Base-by-base conservation (phyloP, 1,139 yeast genomes). In the Torulaspora globosa region DNA sequence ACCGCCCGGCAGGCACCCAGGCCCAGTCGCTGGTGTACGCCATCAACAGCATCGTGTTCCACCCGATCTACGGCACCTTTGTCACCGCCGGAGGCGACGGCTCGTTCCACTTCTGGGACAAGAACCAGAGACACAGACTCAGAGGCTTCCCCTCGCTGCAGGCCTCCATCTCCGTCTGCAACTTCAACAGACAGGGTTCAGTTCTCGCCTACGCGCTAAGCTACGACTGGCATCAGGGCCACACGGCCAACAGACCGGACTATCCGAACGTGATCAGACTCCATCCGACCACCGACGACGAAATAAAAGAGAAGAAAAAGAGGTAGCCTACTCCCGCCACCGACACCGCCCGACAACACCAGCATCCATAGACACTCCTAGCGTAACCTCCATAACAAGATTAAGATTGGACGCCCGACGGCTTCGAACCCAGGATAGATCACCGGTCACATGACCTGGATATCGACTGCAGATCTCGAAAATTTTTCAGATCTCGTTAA, bases 11-110 rank as follows among this genome's bases (percentile, higher is more conserved):
- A 6, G 65, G 65, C 5, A 48, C 69, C 66, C 55, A 54, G 21
- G 49, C 58, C 12, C 70, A 76, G 69, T 59, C 70, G 66, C 76
- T 80, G 24, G 80, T 90, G 30, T 92, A 81, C 62, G 73, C 96
- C 1, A 82, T 94, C 39, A 88, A 89, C 64, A 76, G 85, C 43
- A 84, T 92, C 43, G 74, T 80, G 14, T 87, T 90, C 72, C 97
- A 94, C 63, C 98, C 98, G 3, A 70, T 78, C 12, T 84, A 82
- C 66, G 96, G 96, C 35, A 89, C 98, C 1, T 84, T 94, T 66
- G 82, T 84, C 44, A 94, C 98, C 5, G 95, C 96, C 0, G 98
- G 98, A 10, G 78, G 94, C 31, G 98, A 94, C 66, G 98, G 98
- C 12, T 76, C 94, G 6, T 84, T 89, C 70, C 84, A 90, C 59